A percentile compares a stretch with the other conserved stretches of the same genome.
These are phyloP conservation scores for Raffaelea ambrosiae DNA, from an alignment of 2,329 filamentous ascomycete species.

Conservation along the genomic window DNA sequence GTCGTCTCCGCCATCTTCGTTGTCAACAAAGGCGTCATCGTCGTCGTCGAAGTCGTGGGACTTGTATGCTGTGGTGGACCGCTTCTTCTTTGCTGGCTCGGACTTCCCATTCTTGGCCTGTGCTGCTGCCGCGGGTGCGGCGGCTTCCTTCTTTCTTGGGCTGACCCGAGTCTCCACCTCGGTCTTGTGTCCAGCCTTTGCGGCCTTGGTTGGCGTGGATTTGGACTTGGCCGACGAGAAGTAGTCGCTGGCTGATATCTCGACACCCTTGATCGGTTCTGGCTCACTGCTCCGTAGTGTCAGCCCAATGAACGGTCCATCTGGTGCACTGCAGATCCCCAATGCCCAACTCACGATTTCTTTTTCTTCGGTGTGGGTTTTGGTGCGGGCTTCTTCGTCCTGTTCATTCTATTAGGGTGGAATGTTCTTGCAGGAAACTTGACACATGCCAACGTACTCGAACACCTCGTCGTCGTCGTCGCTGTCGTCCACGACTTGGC, in stretches of 20 bases:
- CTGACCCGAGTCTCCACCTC: constrained; percentile 43
- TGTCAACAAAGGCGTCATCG: constrained; percentile 56
- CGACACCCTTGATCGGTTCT: constrained; percentile 36
- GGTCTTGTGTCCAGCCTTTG: constrained; percentile 28
- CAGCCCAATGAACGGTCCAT: not conserved
- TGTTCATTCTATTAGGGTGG: constrained; percentile 13
- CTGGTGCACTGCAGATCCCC: too few species aligned
- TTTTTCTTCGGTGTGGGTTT: constrained; percentile 48
- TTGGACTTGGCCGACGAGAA: constrained; percentile 39
- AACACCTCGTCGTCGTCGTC: constrained; percentile 15
- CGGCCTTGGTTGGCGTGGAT: constrained; percentile 31
- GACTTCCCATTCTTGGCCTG: constrained; percentile 20
- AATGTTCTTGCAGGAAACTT: not conserved
- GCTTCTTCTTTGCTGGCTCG: constrained; percentile 27
- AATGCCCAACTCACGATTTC: constrained; percentile 30
- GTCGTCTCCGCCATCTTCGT: constrained; percentile 66
- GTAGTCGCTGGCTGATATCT: constrained; percentile 49
- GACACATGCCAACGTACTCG: constrained; percentile 22
- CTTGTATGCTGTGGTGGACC: constrained; percentile 29
- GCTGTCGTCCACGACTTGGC: constrained; percentile 19
- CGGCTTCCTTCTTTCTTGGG: constrained; percentile 34
- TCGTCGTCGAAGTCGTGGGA: constrained; percentile 38
- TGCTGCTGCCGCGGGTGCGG: constrained; percentile 17
- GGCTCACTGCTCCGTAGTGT: constrained; percentile 20
- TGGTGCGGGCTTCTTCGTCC: constrained; percentile 46